Base-by-base conservation (phyloP, 306 rosid species). In the Prunus davidiana region DNA sequence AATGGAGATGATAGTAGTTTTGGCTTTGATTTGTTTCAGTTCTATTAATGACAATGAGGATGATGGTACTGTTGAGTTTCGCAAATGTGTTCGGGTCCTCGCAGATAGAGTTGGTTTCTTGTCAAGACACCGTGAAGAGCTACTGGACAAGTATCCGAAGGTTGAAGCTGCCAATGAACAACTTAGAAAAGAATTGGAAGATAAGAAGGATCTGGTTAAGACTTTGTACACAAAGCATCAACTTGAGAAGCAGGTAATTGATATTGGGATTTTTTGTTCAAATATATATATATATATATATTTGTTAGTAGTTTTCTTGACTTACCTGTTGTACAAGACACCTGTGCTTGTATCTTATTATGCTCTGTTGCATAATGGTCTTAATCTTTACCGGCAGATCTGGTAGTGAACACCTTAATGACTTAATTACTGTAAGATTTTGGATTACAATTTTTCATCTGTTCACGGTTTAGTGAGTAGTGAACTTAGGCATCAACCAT, bases 211-310 rank as follows among this genome's bases (percentile, higher is more conserved):
- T 45, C 89, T 87, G 82, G 97, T 91, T 80, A 89, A 91, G 82
- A 87, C 99, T 38, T 88, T 89, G 50, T 93, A 87, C 83, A 80
- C 89, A 38, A 92, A 96, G 88, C 99, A 86, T 87, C 98, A 91
- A 88, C 93, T 89, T 32, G 99, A 87, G 84, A 96, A 93, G 79
- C 98, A 96, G 99, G 99, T 96, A 83, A 67, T 3, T 58, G 45
- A 32, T 69, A 54, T 58, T 19, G 52, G 75, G 38, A 24, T 50
- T 9, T 51, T 30, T 52, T 12, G 22, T 16, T 69, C 12, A 4
- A 28, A 50, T 1, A 69, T 25, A 28, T 27, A 27, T 27, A 69
- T 6, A 54, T n/a, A 5, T 34, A 69, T 7, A 56, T n/a, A 56
- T 56, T 10, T 1, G 15, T 20, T 55, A n/a, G 43, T 38, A 38